These are phyloP conservation scores for Hyaloscypha variabilis DNA, from an alignment of 495 filamentous ascomycete genomes.

Conservation along the genomic window DNA sequence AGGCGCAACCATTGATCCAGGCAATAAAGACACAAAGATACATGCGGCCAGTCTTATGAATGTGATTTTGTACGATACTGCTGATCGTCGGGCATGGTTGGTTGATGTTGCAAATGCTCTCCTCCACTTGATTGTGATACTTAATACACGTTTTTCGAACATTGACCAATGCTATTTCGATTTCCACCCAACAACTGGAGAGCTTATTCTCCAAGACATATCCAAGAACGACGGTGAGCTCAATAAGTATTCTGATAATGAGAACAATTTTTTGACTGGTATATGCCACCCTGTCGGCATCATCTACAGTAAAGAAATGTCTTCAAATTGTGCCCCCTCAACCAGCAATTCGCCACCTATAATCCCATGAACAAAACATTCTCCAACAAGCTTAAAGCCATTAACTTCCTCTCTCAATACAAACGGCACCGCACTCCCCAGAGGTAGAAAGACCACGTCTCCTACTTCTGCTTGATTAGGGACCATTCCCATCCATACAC, in stretches of 20 bases:
- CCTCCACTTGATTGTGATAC: neutral
- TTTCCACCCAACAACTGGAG: neutral
- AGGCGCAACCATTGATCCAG: neutral
- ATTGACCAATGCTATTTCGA: neutral
- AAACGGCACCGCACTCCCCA: neutral
- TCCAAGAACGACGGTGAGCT: too few species aligned
- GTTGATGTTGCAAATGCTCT: conserved; percentile 3
- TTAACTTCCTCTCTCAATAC: neutral
- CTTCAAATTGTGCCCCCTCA: neutral
- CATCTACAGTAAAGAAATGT: neutral
- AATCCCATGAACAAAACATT: neutral
- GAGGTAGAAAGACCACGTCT: neutral
- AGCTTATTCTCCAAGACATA: neutral
- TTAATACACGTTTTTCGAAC: neutral
- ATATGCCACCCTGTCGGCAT: too few species aligned
- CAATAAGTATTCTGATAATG: too few species aligned
- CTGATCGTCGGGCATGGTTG: neutral
- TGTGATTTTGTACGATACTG: conserved; percentile 5
- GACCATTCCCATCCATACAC: neutral
- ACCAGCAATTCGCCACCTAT: neutral
- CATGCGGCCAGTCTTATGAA: conserved; percentile 4
- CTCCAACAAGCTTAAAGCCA: neutral
- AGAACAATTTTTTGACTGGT: too few species aligned
- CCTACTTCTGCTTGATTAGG: neutral
- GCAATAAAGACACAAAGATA: neutral